phyloP scores from a whole-genome alignment of 129 eudicot species.

The Flaveria sonorensis region DNA sequence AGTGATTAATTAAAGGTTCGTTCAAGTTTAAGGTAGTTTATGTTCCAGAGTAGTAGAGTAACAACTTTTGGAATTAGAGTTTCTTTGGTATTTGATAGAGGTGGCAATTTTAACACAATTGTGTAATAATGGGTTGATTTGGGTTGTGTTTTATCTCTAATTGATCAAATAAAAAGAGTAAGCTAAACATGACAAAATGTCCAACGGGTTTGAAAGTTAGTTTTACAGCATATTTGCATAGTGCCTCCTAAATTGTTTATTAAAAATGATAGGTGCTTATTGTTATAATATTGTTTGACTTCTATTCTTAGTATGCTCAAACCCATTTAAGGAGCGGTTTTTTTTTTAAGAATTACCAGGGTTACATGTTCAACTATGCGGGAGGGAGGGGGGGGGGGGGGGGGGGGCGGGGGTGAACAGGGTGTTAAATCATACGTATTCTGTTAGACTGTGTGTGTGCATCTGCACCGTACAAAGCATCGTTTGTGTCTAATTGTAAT shows the following conservation, averaged over 20 bases:
- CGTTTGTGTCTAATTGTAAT: too few species aligned
- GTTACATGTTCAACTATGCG: too few species aligned
- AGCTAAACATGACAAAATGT: neutral
- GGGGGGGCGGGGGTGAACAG: too few species aligned
- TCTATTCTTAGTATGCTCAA: too few species aligned
- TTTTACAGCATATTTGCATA: neutral
- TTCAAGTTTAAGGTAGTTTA: slow-evolving; percentile 26
- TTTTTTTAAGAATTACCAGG: too few species aligned
- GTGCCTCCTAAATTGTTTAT: neutral
- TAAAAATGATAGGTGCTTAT: too few species aligned
- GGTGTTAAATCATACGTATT: too few species aligned
- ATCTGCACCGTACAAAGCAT: too few species aligned
- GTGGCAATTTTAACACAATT: neutral
- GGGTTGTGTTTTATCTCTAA: neutral
- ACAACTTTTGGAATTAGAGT: slow-evolving; percentile 4
- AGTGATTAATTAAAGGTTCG: slow-evolving; percentile 33
- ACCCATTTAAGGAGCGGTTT: too few species aligned
- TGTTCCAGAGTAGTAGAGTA: neutral
- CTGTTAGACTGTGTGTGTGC: too few species aligned
- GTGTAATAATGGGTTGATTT: neutral
- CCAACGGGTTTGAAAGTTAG: neutral
- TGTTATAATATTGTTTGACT: too few species aligned
- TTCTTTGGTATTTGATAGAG: neutral
- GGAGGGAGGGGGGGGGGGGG: too few species aligned
- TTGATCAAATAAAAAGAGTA: neutral